phyloP scores from a whole-genome alignment of 805 yeast species.

The Yarrowia divulgata region DNA sequence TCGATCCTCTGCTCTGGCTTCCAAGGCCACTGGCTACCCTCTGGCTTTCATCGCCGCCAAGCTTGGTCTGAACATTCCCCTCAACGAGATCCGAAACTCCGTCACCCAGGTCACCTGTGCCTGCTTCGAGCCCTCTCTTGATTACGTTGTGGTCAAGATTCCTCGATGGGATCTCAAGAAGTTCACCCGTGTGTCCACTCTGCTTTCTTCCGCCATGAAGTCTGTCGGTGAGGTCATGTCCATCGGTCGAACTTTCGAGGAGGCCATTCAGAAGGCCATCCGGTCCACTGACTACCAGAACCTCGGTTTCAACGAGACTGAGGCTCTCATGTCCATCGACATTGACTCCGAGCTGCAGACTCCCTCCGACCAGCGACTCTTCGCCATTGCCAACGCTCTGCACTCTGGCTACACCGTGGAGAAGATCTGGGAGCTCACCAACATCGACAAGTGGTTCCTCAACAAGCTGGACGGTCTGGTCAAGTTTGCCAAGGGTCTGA shows the following conservation, averaged over 20 bases:
- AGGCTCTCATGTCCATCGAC: constrained; percentile 86
- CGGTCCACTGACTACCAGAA: constrained; percentile 96
- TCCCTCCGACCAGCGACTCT: constrained; percentile 96
- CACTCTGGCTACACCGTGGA: constrained; percentile 88
- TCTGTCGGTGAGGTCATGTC: constrained; percentile 99
- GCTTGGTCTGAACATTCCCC: constrained; percentile 89
- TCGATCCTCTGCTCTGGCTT: constrained; percentile 98
- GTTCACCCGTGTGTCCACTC: constrained; percentile 88
- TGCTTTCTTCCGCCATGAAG: constrained; percentile 92
- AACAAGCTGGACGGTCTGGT: constrained; percentile 81
- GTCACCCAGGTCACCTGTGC: constrained; percentile 82
- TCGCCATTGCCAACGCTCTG: constrained; percentile 95
- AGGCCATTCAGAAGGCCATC: constrained; percentile 96
- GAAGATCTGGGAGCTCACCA: constrained; percentile 87
- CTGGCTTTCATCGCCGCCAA: constrained; percentile 98
- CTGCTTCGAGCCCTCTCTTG: constrained; percentile 96
- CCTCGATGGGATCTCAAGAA: constrained; percentile 99
- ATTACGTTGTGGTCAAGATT: constrained; percentile 95
- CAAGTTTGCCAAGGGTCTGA: constrained; percentile 64
- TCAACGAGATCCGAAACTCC: constrained; percentile 89
- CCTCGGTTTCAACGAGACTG: constrained; percentile 85
- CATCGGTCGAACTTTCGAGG: constrained; percentile 96
- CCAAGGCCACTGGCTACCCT: constrained; percentile 98
- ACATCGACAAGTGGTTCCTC: constrained; percentile 96
- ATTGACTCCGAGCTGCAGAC: constrained; percentile 92